Conservation (phyloP, 148 eudicot species). For the Rhododendron ferrugineum region DNA sequence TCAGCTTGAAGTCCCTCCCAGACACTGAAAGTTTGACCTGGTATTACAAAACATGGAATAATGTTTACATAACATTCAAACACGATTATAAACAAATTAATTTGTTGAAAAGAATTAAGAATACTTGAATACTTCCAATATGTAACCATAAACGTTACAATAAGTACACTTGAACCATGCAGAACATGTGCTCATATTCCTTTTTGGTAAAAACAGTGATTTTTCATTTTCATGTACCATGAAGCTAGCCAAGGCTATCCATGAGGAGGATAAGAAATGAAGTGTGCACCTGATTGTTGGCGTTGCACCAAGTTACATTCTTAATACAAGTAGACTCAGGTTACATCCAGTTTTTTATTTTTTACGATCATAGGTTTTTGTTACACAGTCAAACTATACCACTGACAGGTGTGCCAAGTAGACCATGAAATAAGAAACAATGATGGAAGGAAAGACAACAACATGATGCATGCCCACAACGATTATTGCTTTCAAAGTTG, state of each 20-base stretch:
- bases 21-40: conserved; percentile 53
- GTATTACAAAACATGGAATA: conserved; percentile 10
- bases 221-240: conserved; percentile 4
- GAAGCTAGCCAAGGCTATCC: not conserved
- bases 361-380: not conserved
- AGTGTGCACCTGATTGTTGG: not conserved
- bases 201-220: not conserved
- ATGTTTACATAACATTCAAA: not conserved
- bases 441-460: not conserved
- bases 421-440: not conserved
- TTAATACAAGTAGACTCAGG: not conserved
- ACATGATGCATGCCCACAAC: not conserved
- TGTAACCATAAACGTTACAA: not conserved
- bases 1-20: conserved; percentile 49
- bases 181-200: not conserved
- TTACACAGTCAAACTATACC: not conserved
- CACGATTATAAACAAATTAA: not conserved
- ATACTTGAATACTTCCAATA: not conserved
- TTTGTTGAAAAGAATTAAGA: not conserved
- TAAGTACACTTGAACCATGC: not conserved
- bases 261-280: not conserved
- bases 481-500: not conserved
- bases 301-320: not conserved
- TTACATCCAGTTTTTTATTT: not conserved
- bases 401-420: not conserved